A percentile compares a stretch with the other conserved stretches of the same genome.
These are phyloP conservation scores for Pseudoturritis turrita DNA, from an alignment of 345 rosid species.

Conservation along the genomic window DNA sequence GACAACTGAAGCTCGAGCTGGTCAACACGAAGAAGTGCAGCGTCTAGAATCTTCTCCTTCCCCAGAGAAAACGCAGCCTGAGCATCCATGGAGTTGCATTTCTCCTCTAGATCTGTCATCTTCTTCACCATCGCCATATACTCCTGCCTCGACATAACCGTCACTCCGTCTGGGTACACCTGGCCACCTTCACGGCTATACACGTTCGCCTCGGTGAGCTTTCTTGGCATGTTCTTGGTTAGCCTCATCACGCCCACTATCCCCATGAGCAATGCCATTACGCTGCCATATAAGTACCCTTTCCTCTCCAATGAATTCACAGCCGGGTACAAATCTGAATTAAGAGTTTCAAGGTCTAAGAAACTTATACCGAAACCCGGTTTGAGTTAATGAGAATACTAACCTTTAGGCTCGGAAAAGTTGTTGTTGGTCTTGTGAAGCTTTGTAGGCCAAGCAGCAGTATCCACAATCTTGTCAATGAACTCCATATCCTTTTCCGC, in stretches of 20 bases:
- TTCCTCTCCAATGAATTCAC: constrained; percentile 15
- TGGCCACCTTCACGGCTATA: constrained; percentile 33
- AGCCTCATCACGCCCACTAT: constrained; percentile 53
- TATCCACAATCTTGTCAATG: constrained; percentile 45
- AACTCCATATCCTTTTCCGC: constrained; percentile 20
- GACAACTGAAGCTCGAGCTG: constrained; percentile 58
- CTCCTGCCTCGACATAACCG: constrained; percentile 42
- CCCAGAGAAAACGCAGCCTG: constrained; percentile 48
- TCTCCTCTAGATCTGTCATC: constrained; percentile 71
- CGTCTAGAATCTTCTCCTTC: constrained; percentile 63
- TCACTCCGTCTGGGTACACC: constrained; percentile 34
- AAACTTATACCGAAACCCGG: background rate
- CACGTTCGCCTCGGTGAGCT: constrained; percentile 44
- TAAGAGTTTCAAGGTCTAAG: background rate
- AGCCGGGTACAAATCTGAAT: constrained; percentile 12
- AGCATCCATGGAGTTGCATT: constrained; percentile 35
- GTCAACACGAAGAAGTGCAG: constrained; percentile 52
- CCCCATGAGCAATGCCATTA: constrained; percentile 61
- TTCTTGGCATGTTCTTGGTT: constrained; percentile 55
- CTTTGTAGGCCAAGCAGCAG: constrained; percentile 33
- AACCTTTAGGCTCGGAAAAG: constrained; percentile 16
- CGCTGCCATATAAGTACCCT: constrained; percentile 37
- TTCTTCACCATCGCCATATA: constrained; percentile 61
- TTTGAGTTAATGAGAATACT: background rate
- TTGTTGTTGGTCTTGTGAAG: constrained; percentile 4